Evolutionary conservation across 2,329 filamentous ascomycete genomes (phyloP).

Genomic region (Celoporthe dispersa): DNA sequence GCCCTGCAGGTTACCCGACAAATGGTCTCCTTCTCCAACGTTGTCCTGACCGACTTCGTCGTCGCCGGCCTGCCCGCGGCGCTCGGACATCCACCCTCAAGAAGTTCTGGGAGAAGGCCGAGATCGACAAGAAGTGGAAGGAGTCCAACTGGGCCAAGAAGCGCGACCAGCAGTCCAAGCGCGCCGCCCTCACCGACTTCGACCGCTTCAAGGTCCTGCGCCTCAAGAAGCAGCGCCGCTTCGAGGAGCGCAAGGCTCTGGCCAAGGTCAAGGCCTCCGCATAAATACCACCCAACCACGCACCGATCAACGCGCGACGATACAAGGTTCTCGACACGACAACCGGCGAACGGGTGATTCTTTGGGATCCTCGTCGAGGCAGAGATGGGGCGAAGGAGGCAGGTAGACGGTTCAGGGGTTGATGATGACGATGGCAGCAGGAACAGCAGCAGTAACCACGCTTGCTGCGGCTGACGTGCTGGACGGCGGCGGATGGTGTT

Average conservation of each 20-base stretch:
- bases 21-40: conserved; percentile 77
- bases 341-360: conserved; percentile 36
- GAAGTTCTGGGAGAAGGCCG: conserved; percentile 87
- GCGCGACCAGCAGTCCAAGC: conserved; percentile 81
- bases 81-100: conserved; percentile 82
- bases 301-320: conserved; percentile 36
- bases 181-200: conserved; percentile 94
- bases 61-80: conserved; percentile 83
- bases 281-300: conserved; percentile 50
- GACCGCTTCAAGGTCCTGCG: conserved; percentile 99
- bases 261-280: conserved; percentile 88
- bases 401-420: conserved; percentile 17
- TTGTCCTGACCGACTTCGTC: conserved; percentile 88
- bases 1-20: conserved; percentile 85
- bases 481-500: conserved; percentile 29
- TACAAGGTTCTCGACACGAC: conserved; percentile 31
- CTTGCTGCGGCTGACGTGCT: conserved; percentile 20
- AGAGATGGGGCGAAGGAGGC: conserved; percentile 26
- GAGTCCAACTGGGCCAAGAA: conserved; percentile 94
- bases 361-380: conserved; percentile 30
- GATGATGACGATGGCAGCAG: conserved; percentile 23
- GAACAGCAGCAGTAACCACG: conserved; percentile 7
- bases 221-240: conserved; percentile 99
- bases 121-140: conserved; percentile 92
- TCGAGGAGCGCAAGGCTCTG: conserved; percentile 95